Evolutionary conservation across 495 filamentous ascomycete species (phyloP).

Genomic region (Lichina pygmaea): DNA sequence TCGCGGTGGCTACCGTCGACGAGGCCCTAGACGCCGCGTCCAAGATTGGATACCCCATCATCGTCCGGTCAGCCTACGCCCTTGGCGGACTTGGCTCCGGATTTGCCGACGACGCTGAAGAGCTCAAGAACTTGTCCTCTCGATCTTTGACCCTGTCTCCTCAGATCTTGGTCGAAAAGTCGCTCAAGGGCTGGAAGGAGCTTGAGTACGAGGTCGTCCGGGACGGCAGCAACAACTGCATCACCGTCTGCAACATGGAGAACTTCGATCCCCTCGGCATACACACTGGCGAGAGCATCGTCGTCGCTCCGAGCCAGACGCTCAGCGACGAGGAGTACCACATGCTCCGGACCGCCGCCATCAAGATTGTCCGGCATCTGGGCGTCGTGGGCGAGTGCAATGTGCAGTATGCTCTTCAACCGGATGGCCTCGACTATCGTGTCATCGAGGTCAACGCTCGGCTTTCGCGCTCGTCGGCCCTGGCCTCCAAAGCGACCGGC

Average conservation of each 20-base stretch:
- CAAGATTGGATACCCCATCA: slow-evolving; percentile 81
- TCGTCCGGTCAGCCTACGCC: slow-evolving; percentile 87
- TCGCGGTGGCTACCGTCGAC: slow-evolving; percentile 72
- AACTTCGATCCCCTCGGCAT: slow-evolving; percentile 98
- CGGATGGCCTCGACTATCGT: slow-evolving; percentile 90
- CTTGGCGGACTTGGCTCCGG: slow-evolving; percentile 88
- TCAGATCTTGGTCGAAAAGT: slow-evolving; percentile 95
- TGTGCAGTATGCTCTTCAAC: slow-evolving; percentile 93
- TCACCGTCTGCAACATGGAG: slow-evolving; percentile 99
- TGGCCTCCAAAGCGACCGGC: slow-evolving; percentile 91
- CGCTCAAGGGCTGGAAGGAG: slow-evolving; percentile 98
- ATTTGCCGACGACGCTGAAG: slow-evolving; percentile 84
- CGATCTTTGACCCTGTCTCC: slow-evolving; percentile 84
- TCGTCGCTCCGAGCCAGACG: slow-evolving; percentile 90
- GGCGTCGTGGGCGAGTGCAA: slow-evolving; percentile 97
- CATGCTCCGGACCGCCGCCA: slow-evolving; percentile 94
- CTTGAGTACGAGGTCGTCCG: slow-evolving; percentile 97
- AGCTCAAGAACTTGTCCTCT: slow-evolving; percentile 76
- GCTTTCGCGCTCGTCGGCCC: slow-evolving; percentile 76
- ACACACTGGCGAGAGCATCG: slow-evolving; percentile 94
- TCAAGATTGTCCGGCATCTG: slow-evolving; percentile 92
- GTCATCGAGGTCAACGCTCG: slow-evolving; percentile 98
- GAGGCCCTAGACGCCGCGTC: slow-evolving; percentile 71
- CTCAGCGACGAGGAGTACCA: slow-evolving; percentile 97
- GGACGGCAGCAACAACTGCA: slow-evolving; percentile 91